Percentiles rank a stretch among this genome's conserved stretches.
These are phyloP conservation scores for Asterophora parasitica DNA, from an alignment of 768 basidiomycete genomes.

Conservation along the genomic window DNA sequence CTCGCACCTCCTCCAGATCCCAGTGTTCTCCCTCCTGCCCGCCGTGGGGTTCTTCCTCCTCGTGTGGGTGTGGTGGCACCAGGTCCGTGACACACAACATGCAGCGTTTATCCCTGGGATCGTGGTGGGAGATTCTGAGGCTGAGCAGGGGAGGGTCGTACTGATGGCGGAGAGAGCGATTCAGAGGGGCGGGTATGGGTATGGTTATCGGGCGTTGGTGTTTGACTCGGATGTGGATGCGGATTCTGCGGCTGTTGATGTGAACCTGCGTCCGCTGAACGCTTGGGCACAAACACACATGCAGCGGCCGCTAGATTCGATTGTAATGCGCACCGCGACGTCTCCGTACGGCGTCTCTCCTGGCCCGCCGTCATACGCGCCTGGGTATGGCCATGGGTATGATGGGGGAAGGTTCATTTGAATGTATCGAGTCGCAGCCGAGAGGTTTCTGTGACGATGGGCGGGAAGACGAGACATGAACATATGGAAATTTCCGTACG, in stretches of 20 bases:
- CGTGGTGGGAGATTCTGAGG: no score
- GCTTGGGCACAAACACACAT: not conserved
- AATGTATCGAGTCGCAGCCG: no score
- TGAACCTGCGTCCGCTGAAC: not conserved
- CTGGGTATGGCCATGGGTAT: conserved; percentile 5
- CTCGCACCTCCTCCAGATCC: conserved; percentile 32
- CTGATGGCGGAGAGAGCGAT: no score
- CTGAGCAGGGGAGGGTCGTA: no score
- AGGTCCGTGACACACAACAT: conserved; percentile 33
- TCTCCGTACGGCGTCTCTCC: conserved; percentile 24
- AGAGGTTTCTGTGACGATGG: no score
- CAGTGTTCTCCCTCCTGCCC: conserved; percentile 35
- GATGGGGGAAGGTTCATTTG: not conserved
- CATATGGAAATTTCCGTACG: no score
- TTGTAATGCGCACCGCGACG: conserved; percentile 24
- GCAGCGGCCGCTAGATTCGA: not conserved
- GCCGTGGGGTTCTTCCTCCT: conserved; percentile 30
- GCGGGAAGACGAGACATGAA: no score
- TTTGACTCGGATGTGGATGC: no score
- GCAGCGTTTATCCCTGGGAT: conserved; percentile 18
- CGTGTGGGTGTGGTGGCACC: conserved; percentile 36
- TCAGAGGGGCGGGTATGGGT: no score
- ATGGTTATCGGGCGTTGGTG: no score
- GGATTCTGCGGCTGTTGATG: no score
- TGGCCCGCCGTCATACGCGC: conserved; percentile 23